Conservation (phyloP, 371 early-diverging fungal genomes). For the Mortierella sp. region DNA sequence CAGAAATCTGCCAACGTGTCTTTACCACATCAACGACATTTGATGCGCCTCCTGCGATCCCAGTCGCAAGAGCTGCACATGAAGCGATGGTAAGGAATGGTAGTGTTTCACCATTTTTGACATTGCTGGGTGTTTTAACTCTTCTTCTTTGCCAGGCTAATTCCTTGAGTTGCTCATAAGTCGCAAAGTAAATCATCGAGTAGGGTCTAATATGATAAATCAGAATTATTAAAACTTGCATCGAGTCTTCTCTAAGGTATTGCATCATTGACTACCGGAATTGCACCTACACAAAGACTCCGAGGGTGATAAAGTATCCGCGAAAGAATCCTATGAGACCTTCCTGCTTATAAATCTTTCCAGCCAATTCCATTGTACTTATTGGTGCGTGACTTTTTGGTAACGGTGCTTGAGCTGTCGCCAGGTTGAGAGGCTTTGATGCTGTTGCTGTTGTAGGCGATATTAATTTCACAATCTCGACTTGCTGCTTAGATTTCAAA, state of each 20-base stretch:
- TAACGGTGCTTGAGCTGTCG: background rate
- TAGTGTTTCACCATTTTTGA: slow-evolving; percentile 34
- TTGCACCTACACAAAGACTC: slow-evolving; percentile 70
- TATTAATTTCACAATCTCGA: slow-evolving; percentile 16
- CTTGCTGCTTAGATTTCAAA: slow-evolving; percentile 80
- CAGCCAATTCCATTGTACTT: slow-evolving; percentile 51
- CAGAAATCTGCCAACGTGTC: slow-evolving; percentile 83
- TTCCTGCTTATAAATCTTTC: slow-evolving; percentile 64
- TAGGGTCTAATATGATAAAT: slow-evolving; percentile 58
- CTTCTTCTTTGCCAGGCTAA: slow-evolving; percentile 29
- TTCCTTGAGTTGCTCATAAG: slow-evolving; percentile 82
- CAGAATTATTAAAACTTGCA: background rate
- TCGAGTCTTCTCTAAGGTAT: too few species aligned
- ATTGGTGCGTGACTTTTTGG: slow-evolving; percentile 1
- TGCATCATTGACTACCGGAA: background rate
- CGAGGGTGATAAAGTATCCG: slow-evolving; percentile 80
- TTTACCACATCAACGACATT: slow-evolving; percentile 87
- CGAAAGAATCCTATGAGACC: slow-evolving; percentile 79
- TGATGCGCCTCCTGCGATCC: slow-evolving; percentile 71
- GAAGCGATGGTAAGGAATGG: slow-evolving; percentile 67
- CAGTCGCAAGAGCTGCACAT: slow-evolving; percentile 72
- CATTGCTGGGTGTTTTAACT: background rate
- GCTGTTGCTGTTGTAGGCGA: background rate
- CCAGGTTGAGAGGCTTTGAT: background rate
- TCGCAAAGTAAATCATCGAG: slow-evolving; percentile 78